phyloP scores from a whole-genome alignment of 208 protist genomes.

The Leishmania major region DNA sequence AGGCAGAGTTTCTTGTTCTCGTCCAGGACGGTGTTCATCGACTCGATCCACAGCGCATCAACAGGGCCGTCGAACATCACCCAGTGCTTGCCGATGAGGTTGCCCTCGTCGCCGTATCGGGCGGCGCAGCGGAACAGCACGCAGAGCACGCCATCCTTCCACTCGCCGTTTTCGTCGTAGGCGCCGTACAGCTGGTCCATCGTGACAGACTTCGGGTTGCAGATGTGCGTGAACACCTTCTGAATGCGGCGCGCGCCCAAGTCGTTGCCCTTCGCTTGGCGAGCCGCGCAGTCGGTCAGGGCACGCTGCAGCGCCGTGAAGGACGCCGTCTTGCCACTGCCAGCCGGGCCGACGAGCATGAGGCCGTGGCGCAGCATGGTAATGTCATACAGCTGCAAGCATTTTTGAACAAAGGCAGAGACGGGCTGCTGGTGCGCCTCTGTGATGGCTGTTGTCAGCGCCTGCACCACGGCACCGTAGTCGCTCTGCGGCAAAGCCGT shows the following conservation, averaged over 20 bases:
- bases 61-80: slow-evolving; percentile 98
- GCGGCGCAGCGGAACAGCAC: slow-evolving; percentile 93
- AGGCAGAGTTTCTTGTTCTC: slow-evolving; percentile 97
- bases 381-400: slow-evolving; percentile 98
- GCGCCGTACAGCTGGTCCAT: slow-evolving; percentile 98
- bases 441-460: slow-evolving; percentile 69
- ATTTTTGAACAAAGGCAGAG: slow-evolving; percentile 95
- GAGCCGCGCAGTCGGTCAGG: slow-evolving; percentile 70
- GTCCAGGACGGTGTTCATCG: slow-evolving; percentile 96
- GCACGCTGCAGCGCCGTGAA: slow-evolving; percentile 89
- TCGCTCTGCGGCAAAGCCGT: slow-evolving; percentile 90
- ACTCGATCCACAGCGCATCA: slow-evolving; percentile 96
- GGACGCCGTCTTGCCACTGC: slow-evolving; percentile 96
- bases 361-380: slow-evolving; percentile 98
- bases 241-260: slow-evolving; percentile 76
- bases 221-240: slow-evolving; percentile 93
- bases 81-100: slow-evolving; percentile 94
- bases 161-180: slow-evolving; percentile 97
- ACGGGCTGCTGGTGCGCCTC: slow-evolving; percentile 89
- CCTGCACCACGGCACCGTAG: slow-evolving; percentile 93
- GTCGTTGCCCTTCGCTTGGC: slow-evolving; percentile 76
- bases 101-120: slow-evolving; percentile 88
- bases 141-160: slow-evolving; percentile 97
- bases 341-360: slow-evolving; percentile 97
- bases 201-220: slow-evolving; percentile 98